Evolutionary conservation across 2,329 filamentous ascomycete species (phyloP).

Genomic region (Colletotrichum neosansevieriae): DNA sequence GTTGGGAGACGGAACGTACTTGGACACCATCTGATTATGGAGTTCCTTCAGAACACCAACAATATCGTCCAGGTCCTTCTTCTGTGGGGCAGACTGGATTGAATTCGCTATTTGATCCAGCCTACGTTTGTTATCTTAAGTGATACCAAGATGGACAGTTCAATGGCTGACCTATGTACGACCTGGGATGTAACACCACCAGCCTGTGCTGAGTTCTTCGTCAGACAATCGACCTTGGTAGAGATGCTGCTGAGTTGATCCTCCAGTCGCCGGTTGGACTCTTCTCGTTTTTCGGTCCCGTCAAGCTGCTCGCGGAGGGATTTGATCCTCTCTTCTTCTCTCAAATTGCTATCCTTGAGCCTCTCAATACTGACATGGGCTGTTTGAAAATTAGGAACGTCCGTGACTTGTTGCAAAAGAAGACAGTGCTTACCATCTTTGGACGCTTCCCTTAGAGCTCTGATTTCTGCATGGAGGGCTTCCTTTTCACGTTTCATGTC

Average conservation of each 20-base stretch:
- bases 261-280: constrained; percentile 7
- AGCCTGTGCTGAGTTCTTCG: not conserved
- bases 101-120: constrained; percentile 10
- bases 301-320: constrained; percentile 3
- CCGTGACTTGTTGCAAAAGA: not conserved
- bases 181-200: not conserved
- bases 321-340: not conserved
- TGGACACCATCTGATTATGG: constrained; percentile 3
- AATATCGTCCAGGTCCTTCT: not conserved
- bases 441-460: not conserved
- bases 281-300: not conserved
- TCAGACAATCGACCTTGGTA: not conserved
- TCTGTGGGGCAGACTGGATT: not conserved
- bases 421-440: not conserved
- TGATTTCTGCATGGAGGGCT: constrained; percentile 30
- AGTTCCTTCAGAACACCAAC: not conserved
- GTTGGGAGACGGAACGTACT: not conserved
- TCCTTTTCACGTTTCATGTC: constrained; percentile 31
- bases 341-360: not conserved
- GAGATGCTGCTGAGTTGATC: constrained; percentile 2
- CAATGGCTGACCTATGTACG: not conserved
- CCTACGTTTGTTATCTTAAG: not conserved
- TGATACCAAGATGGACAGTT: not conserved
- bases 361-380: not conserved
- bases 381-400: not conserved